Conservation (phyloP, 768 basidiomycete species). For the Candolleomyces efflorescens region DNA sequence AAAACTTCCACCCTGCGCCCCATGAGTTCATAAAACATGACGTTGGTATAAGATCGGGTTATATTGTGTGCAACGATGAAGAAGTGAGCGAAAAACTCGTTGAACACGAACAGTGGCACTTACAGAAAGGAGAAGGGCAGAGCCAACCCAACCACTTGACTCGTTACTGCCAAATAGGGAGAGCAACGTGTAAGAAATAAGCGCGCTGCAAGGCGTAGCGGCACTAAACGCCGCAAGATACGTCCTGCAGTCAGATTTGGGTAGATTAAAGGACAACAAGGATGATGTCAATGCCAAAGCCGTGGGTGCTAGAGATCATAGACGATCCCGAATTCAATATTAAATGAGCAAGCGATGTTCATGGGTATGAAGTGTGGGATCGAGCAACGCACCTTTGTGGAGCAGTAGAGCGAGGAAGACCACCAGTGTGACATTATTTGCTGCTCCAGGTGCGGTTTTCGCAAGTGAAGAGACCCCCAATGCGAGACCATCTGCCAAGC, state of each 20-base stretch:
- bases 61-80: too few relatives aligned
- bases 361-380: not conserved
- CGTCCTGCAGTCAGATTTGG: conserved; percentile 63
- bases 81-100: not conserved
- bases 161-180: conserved; percentile 45
- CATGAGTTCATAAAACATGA: not conserved
- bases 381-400: conserved; percentile 68
- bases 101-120: conserved; percentile 21
- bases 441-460: conserved; percentile 22
- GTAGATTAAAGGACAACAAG: conserved; percentile 71
- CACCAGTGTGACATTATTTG: conserved; percentile 62
- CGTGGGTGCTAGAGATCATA: conserved; percentile 64
- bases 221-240: conserved; percentile 76
- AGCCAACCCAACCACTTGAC: conserved; percentile 59
- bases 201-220: conserved; percentile 79
- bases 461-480: conserved; percentile 73
- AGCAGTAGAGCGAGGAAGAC: conserved; percentile 89
- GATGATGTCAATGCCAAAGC: conserved; percentile 85
- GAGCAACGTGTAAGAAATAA: conserved; percentile 71
- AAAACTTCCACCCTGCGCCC: conserved; percentile 82
- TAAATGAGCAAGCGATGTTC: too few relatives aligned
- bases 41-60: too few relatives aligned
- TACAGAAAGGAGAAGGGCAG: conserved; percentile 82
- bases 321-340: too few relatives aligned
- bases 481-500: conserved; percentile 88